phyloP scores from a whole-genome alignment of 345 rosid species.

The Pistacia integerrima region DNA sequence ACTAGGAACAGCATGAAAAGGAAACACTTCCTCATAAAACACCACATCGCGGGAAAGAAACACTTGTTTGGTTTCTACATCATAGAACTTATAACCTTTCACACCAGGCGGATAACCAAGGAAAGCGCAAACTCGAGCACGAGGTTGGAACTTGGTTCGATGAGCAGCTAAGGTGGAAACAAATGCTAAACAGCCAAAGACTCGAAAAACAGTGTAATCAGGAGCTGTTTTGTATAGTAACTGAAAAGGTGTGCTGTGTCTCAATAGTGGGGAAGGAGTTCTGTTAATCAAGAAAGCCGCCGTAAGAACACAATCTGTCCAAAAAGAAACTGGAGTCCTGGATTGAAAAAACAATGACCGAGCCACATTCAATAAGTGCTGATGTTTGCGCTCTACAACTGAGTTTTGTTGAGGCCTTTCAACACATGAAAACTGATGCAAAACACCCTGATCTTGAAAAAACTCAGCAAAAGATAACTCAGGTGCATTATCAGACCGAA shows the following conservation, averaged over 20 bases:
- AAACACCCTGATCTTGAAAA: not conserved
- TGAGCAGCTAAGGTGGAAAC: not conserved
- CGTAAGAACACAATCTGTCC: not conserved
- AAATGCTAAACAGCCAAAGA: not conserved
- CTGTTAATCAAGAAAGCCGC: not conserved
- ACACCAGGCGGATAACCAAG: not conserved
- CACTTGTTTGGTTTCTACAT: not conserved
- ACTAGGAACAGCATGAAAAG: not conserved
- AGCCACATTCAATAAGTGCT: not conserved
- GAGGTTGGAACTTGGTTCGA: not conserved
- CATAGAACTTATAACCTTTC: constrained; percentile 3
- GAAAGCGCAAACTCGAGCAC: not conserved
- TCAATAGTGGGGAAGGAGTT: not conserved
- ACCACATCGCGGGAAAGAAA: not conserved
- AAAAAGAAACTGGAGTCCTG: not conserved
- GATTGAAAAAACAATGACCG: not conserved
- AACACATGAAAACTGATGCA: not conserved
- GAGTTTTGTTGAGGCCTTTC: not conserved
- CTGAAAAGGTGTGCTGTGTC: not conserved
- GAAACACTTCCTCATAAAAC: not conserved
- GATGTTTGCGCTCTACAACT: not conserved
- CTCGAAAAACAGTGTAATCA: not conserved
- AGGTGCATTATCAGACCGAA: not conserved
- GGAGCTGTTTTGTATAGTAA: not conserved
- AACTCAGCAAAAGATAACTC: not conserved